Conservation (phyloP, 768 basidiomycete species). For the Pseudohyphozyma bogoriensis region DNA sequence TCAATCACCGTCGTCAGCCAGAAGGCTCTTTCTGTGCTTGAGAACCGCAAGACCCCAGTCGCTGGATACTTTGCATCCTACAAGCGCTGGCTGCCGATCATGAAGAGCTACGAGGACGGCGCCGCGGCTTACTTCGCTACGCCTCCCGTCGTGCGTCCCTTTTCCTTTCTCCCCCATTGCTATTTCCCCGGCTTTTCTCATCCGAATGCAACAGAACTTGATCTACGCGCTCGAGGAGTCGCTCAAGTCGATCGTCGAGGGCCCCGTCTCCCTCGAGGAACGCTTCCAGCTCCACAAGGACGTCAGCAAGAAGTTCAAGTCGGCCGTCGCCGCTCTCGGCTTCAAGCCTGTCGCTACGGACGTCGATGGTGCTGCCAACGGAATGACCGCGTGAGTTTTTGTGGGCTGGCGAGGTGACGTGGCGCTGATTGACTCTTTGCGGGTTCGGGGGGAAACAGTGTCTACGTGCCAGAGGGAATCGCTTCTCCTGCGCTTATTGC, state of each 20-base stretch:
- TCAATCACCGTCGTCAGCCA: conserved; percentile 74
- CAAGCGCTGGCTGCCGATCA: conserved; percentile 44
- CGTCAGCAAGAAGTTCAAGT: conserved; percentile 59
- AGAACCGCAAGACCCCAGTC: conserved; percentile 54
- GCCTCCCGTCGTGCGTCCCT: conserved; percentile 34
- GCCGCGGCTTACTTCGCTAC: conserved; percentile 83
- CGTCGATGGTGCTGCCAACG: conserved; percentile 64
- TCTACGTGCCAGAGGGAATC: conserved; percentile 78
- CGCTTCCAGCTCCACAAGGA: conserved; percentile 67
- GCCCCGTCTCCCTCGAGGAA: conserved; percentile 55
- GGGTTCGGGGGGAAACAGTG: too few species aligned
- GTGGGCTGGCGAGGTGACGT: too few species aligned
- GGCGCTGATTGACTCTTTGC: too few species aligned
- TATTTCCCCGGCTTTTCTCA: background rate
- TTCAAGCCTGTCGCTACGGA: conserved; percentile 55
- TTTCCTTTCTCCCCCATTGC: background rate
- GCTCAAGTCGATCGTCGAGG: conserved; percentile 58
- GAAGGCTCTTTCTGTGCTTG: conserved; percentile 61
- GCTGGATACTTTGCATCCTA: conserved; percentile 62
- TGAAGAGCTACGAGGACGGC: conserved; percentile 82
- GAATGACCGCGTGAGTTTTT: conserved; percentile 99
- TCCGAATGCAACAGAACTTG: conserved; percentile 43
- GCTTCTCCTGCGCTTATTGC: conserved; percentile 65
- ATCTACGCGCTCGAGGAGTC: conserved; percentile 84
- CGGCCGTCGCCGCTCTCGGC: conserved; percentile 55